Base-by-base conservation (phyloP, 805 yeast genomes). In the Candida odintsovae region DNA sequence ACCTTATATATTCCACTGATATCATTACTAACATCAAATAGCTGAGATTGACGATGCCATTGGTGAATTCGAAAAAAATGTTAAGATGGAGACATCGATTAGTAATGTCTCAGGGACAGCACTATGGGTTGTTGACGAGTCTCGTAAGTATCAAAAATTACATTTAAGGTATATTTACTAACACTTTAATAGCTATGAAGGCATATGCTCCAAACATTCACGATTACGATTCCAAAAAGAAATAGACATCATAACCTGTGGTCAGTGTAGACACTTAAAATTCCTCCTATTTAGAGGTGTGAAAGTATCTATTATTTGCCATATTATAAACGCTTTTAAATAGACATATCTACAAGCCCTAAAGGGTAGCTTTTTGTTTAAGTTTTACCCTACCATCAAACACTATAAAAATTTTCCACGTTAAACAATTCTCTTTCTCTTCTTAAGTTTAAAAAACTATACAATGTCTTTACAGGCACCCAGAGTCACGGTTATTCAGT, bases 401-500 rank as follows among this genome's bases (percentile, higher is more conserved):
- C 42, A 25, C 12, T 37, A 36, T 43, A 36, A 46, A 49, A 45
- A 45, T 39, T 46, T 46, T 44, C 33, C 40, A 16, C 18, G 16
- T 10, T 6, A n/a, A 13, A 19, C 23, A 36, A 20, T 13, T 40
- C 36, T 19, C 38, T 40, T 28, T n/a, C 28, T 23, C 38, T 40
- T 41, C 31, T 46, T 42, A 19, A 16, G 22, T 20, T 40, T n/a
- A 20, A 31, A 21, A 41, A 37, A 22, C 13, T 21, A 47, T 28
- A 55, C 62, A 59, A 59, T 59, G 64, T 60, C 57, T 59, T 56
- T 49, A 50, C 54, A 83, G 94, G 86, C 90, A 83, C 92, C 94
- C 92, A 71, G 76, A 71, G 76, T 71, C 76, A 71, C 76, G 74
- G 70, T 66, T 62, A 65, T 55, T 44, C 38, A 44, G 48, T 53